Base-by-base conservation (phyloP, 2,329 filamentous ascomycete species). In the Aspergillus sp. region DNA sequence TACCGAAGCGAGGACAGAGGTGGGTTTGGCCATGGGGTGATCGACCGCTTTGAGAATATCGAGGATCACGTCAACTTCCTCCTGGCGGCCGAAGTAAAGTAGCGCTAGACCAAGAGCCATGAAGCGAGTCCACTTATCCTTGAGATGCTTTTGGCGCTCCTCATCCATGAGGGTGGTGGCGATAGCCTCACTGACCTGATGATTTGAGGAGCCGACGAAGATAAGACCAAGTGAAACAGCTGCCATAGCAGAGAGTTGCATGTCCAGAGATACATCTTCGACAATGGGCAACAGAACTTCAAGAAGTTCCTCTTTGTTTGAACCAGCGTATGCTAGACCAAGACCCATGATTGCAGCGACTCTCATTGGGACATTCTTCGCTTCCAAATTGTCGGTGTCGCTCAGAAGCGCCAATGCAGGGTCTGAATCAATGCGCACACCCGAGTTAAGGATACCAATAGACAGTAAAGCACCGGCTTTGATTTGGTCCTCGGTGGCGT, bases 61-160 rank as follows among this genome's bases (percentile, higher is more conserved):
- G 33, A 98, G 80, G 64, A 98, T 93, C 57, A 98, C 93, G 69
- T 99, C 95, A n/a, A 98, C 95, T 74, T 98, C 93, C 75, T 99
- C 95, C 77, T 99, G 95, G 63, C 91, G 89, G 40, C 95, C 95
- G 68, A 99, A 98, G 83, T 92, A 99, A 27, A 99, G 82, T 24
- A 99, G 83, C 2, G 93, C 95, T 61, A 99, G 83, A 63, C 95
- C 95, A 42, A 99, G 87, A 19, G 91, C 93, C 80, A 99, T 89
- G 79, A 99, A 99, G 17, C 95, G 88, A 33, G 93, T 95, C 95
- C 95, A 99, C 78, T 98, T 99, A 78, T 98, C 91, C 66, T 96
- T 97, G 60, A 99, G 81, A 74, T 96, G 93, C 69, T 85, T 88
- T 77, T 89, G 89, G 57, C 93, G 87, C 59, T 98, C 93, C 58